A percentile compares a stretch with the other conserved stretches of the same genome.
Conservation (phyloP, 208 protist genomes). For the Naegleria lovaniensis region DNA sequence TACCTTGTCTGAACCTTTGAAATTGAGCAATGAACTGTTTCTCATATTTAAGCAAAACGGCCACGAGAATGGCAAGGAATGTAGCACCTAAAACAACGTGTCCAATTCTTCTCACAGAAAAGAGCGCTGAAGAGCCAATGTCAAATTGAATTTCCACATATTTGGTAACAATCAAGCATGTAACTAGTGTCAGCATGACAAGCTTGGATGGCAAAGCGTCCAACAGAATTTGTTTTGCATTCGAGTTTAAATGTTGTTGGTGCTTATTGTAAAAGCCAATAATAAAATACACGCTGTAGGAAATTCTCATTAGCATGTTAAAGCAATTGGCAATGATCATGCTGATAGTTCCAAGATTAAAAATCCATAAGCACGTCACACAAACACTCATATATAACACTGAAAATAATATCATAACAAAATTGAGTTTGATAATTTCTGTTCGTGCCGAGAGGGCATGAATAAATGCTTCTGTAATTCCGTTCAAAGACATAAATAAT, state of each 20-base stretch:
- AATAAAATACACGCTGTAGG: background rate
- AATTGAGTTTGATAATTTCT: slow-evolving; percentile 35
- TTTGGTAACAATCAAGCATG: background rate
- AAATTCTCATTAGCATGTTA: slow-evolving; percentile 7
- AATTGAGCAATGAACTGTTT: background rate
- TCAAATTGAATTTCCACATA: background rate
- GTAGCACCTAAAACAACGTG: background rate
- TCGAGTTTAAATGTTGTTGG: background rate
- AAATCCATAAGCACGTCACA: background rate
- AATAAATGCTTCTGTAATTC: slow-evolving; percentile 71
- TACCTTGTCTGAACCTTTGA: background rate
- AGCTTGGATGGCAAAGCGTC: background rate
- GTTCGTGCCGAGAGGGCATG: slow-evolving; percentile 52
- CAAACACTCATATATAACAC: background rate
- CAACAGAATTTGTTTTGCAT: background rate
- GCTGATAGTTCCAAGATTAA: background rate
- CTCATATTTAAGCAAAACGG: background rate
- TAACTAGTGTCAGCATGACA: background rate
- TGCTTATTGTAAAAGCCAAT: background rate
- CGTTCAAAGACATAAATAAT: slow-evolving; percentile 65
- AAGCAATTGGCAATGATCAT: slow-evolving; percentile 25
- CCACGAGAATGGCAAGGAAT: background rate
- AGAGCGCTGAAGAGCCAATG: background rate
- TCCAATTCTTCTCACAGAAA: background rate
- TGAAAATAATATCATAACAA: slow-evolving; percentile 14